Evolutionary conservation across 108 stramenopile genomes (phyloP), one percentile per base, ranked within the genome.

Genomic region (Pseudonitzschia delicatissima): DNA sequence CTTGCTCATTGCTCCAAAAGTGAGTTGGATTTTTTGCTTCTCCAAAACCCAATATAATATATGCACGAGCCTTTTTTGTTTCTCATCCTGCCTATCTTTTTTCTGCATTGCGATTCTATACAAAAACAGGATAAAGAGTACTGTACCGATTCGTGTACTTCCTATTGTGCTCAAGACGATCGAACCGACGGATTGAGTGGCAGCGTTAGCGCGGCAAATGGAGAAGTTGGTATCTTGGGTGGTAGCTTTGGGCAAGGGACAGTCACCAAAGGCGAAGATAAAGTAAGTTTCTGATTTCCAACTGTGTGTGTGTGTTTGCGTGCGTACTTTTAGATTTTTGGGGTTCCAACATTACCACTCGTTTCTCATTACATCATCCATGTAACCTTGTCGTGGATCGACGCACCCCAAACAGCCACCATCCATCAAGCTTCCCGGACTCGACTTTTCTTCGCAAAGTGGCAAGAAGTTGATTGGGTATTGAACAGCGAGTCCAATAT

Each of bases 181-280:
- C 73, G 92, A 29, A 79, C 59, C 4, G 92, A 93, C 69, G 92
- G 92, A 25, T 72, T 93, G 28, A 83, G 82, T 20, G 92, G 92
- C 18, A 83, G 82, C 37, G 78, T 87, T 1, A 83, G 78, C 51
- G 72, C 72, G 13, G 60, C 62, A 9, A 76, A 73, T 11, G 92
- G 88, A 25, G 92, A 93, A 65, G 77, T 82, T 18, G 88, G 92
- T 2, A 84, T 90, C 59, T 61, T 92, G 12, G 87, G 91, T 37
- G 71, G 71, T 4, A 62, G 66, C 17, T 73, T 72, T 37, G 75
- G 80, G 4, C 66, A 71, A 42, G 74, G 62, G 27, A 92, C 91
- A 0, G 91, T 92, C 20, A 82, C 86, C 28, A 92, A 92, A 69
- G 88, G 87, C 4, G 85, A 89, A 66, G 91, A 92, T 51, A 87